These are phyloP conservation scores for Ustilago bromivora DNA, from an alignment of 1,284 basidiomycete species.

Conservation along the genomic window DNA sequence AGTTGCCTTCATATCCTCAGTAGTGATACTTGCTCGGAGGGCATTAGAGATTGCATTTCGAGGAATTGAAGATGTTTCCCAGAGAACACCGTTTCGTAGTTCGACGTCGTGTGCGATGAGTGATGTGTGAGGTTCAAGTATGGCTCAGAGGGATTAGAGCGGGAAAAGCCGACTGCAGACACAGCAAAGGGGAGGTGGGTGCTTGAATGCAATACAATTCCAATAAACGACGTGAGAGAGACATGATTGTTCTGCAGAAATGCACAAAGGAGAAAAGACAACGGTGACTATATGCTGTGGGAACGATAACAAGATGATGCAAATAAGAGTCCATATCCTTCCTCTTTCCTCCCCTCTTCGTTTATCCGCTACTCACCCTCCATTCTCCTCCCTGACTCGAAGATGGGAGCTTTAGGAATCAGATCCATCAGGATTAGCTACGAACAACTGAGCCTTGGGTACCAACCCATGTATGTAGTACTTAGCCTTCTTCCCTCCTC, in stretches of 20 bases:
- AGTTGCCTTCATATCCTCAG: conserved; percentile 28
- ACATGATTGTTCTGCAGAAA: neutral
- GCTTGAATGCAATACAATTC: conserved; percentile 1
- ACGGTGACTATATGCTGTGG: neutral
- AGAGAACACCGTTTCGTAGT: neutral
- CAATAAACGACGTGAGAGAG: neutral
- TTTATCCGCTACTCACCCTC: no score
- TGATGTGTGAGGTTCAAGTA: no score
- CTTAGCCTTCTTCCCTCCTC: conserved; percentile 5
- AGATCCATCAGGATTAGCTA: conserved; percentile 58
- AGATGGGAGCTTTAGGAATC: neutral
- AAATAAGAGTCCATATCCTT: neutral
- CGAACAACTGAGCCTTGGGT: conserved; percentile 57
- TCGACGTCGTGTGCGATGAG: no score
- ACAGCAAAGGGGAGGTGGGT: neutral
- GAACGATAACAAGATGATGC: neutral
- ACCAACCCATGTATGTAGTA: conserved; percentile 41
- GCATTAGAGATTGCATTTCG: neutral
- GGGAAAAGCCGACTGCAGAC: neutral
- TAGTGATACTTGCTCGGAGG: neutral
- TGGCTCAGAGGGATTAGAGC: neutral
- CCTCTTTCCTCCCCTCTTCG: neutral
- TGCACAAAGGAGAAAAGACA: no score
- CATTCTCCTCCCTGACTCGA: neutral
- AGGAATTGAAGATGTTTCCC: neutral